These are phyloP conservation scores for Trametes elegans DNA, from an alignment of 768 basidiomycete genomes.

Conservation along the genomic window DNA sequence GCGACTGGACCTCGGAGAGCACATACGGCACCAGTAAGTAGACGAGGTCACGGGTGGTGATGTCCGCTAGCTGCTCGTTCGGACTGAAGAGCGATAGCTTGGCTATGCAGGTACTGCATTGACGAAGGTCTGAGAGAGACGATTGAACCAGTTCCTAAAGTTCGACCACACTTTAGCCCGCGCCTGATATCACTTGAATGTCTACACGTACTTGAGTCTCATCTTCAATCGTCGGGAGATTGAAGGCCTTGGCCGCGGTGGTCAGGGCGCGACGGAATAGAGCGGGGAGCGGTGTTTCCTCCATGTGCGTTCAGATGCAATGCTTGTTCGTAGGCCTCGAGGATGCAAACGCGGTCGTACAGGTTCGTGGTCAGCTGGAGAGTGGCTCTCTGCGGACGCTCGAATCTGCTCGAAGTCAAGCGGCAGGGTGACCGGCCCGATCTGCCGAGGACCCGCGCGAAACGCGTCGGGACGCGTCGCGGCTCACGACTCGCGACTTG, in stretches of 20 bases:
- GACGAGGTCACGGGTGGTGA: constrained; percentile 70
- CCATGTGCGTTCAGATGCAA: constrained; percentile 5
- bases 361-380: not conserved
- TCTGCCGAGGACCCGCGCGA: not conserved
- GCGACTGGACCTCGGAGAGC: constrained; percentile 61
- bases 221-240: constrained; percentile 41
- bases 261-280: constrained; percentile 42
- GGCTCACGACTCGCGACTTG: not conserved
- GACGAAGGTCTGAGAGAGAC: constrained; percentile 53
- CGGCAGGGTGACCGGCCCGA: not conserved
- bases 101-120: constrained; percentile 51
- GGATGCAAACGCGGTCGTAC: not conserved
- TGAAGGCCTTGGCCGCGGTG: constrained; percentile 37
- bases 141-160: constrained; percentile 57
- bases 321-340: too few relatives aligned
- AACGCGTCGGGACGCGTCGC: constrained; percentile 11
- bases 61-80: constrained; percentile 82
- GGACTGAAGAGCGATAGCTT: constrained; percentile 75
- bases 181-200: too few relatives aligned
- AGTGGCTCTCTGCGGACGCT: not conserved
- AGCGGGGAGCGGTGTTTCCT: constrained; percentile 33
- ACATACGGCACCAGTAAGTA: constrained; percentile 76
- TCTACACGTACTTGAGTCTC: constrained; percentile 42
- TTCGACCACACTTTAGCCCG: not conserved
- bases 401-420: constrained; percentile 8